phyloP scores from a whole-genome alignment of 2,329 filamentous ascomycete genomes.

The Cordyceps tenuipes region DNA sequence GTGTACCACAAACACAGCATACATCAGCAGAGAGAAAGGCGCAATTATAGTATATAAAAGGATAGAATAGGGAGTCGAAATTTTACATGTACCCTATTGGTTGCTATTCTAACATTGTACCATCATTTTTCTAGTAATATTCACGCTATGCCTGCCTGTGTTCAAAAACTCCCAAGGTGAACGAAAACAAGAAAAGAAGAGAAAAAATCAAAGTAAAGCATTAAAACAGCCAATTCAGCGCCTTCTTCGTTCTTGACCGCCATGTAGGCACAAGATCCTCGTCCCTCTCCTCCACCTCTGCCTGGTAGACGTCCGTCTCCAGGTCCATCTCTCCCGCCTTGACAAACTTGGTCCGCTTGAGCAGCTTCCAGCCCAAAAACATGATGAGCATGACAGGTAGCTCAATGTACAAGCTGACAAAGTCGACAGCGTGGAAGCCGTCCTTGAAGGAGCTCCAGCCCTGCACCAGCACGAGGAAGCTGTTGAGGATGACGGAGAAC shows the following conservation, averaged over 20 bases:
- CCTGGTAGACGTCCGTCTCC: conserved; percentile 49
- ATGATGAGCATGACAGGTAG: conserved; percentile 53
- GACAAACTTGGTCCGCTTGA: conserved; percentile 54
- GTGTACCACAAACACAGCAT: background rate
- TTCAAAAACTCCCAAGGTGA: background rate
- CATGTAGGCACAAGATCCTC: conserved; percentile 1
- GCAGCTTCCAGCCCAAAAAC: conserved; percentile 62
- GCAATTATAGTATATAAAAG: too few species aligned
- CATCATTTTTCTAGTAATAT: background rate
- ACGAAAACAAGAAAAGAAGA: too few species aligned
- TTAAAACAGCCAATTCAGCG: conserved; percentile 9
- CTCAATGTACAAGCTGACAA: conserved; percentile 57
- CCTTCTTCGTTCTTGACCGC: background rate
- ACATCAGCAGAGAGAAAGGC: too few species aligned
- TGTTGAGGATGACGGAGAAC: conserved; percentile 47
- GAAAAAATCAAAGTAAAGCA: background rate
- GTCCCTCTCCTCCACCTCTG: conserved; percentile 24
- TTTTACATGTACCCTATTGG: too few species aligned
- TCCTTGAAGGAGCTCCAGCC: conserved; percentile 57
- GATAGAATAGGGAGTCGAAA: too few species aligned
- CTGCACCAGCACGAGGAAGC: conserved; percentile 52
- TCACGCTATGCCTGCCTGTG: background rate
- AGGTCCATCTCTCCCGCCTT: conserved; percentile 55
- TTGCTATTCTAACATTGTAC: background rate
- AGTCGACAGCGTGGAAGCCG: conserved; percentile 47